A percentile compares a stretch with the other conserved stretches of the same genome.
phyloP scores from a whole-genome alignment of 345 rosid genomes.

The Salix udensis region DNA sequence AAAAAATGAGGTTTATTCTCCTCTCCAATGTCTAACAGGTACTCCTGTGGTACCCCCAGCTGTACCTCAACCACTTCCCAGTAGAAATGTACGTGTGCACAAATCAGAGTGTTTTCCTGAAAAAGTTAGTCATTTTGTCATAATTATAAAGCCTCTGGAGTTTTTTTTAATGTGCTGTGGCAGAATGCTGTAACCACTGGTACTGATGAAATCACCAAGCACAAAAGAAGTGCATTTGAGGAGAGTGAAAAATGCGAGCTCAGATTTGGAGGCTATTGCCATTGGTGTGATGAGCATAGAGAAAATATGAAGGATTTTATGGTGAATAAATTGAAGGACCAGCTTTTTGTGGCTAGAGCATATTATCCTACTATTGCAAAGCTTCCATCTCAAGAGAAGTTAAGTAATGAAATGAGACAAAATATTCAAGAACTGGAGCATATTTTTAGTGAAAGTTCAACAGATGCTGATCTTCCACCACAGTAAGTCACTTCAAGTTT shows the following conservation, averaged over 20 bases:
- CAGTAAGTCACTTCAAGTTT: conserved; percentile 51
- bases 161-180: conserved; percentile 15
- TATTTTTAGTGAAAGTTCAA: conserved; percentile 79
- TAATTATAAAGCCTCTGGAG: conserved; percentile 5
- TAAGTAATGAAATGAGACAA: conserved; percentile 75
- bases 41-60: conserved; percentile 17
- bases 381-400: conserved; percentile 62
- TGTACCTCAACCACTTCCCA: conserved; percentile 21
- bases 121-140: neutral
- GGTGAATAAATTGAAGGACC: conserved; percentile 87
- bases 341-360: conserved; percentile 88
- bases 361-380: conserved; percentile 94
- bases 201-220: conserved; percentile 15
- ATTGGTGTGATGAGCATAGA: conserved; percentile 79
- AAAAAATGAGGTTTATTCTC: neutral
- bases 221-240: conserved; percentile 26
- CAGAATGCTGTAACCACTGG: conserved; percentile 39
- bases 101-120: conserved; percentile 5
- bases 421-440: conserved; percentile 94
- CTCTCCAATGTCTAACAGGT: conserved; percentile 30
- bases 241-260: conserved; percentile 63
- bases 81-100: conserved; percentile 38
- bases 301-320: conserved; percentile 73
- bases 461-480: conserved; percentile 76
- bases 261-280: conserved; percentile 90